These are phyloP conservation scores for Calonectria montana DNA, from an alignment of 2,329 filamentous ascomycete species.

Conservation along the genomic window DNA sequence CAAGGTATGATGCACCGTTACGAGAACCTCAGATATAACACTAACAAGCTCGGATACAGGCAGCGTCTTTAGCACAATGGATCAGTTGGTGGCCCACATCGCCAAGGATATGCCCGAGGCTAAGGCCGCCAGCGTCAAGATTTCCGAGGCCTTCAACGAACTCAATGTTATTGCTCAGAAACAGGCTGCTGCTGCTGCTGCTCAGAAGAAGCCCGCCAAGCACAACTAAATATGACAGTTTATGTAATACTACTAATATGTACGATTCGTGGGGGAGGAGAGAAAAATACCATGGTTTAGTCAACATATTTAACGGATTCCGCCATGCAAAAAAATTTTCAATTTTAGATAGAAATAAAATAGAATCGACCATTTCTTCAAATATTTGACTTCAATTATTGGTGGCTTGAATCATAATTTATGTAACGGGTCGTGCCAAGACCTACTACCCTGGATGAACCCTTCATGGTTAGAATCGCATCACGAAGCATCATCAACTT, in stretches of 20 bases:
- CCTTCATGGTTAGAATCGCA: no score
- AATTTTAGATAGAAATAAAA: not conserved
- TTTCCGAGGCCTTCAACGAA: not conserved
- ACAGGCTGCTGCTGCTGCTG: not conserved
- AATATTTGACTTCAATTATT: not conserved
- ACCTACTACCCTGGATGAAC: no score
- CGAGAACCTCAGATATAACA: not conserved
- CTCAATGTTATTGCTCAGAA: not conserved
- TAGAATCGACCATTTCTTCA: not conserved
- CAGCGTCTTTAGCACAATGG: not conserved
- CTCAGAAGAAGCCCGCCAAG: not conserved
- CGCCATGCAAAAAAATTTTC: not conserved
- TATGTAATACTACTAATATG: not conserved
- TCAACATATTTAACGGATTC: not conserved
- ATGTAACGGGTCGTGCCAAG: not conserved
- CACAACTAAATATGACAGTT: not conserved
- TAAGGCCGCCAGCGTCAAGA: not conserved
- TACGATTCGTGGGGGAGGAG: not conserved
- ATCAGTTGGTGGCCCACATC: not conserved
- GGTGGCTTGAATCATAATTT: not conserved
- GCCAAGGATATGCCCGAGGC: not conserved
- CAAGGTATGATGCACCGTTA: not conserved
- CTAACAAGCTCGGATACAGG: not conserved
- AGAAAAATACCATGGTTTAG: not conserved
- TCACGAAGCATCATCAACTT: no score